These are phyloP conservation scores for Annulohypoxylon maeteangense DNA, from an alignment of 495 filamentous ascomycete genomes.

Conservation along the genomic window DNA sequence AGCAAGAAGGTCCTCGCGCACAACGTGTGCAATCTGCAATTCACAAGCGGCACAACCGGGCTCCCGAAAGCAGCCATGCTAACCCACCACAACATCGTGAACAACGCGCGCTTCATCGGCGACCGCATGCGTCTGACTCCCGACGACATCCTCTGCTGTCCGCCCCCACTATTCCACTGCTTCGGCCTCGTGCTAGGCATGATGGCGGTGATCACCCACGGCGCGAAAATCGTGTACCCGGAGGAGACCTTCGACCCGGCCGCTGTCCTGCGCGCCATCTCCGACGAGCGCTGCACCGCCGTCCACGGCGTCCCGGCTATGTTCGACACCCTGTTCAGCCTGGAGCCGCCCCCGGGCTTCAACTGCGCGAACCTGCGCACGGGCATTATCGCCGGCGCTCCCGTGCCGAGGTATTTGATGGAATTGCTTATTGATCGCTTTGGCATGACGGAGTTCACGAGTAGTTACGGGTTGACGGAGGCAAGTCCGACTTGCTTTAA, in stretches of 20 bases:
- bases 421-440: conserved; percentile 67
- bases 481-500: conserved; percentile 78
- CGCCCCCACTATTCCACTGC: conserved; percentile 78
- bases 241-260: conserved; percentile 70
- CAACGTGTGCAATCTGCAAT: conserved; percentile 76
- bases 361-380: conserved; percentile 67
- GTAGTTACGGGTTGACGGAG: conserved; percentile 78
- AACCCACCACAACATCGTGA: conserved; percentile 76
- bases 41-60: conserved; percentile 76
- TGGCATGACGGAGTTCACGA: conserved; percentile 75
- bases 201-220: conserved; percentile 72
- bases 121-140: conserved; percentile 72
- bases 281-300: conserved; percentile 72
- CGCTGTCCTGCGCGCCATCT: conserved; percentile 67
- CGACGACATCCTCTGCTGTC: conserved; percentile 73
- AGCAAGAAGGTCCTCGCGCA: conserved; percentile 63
- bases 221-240: conserved; percentile 73
- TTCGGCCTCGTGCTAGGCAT: conserved; percentile 78
- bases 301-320: conserved; percentile 79
- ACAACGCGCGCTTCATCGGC: conserved; percentile 76
- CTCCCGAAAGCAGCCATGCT: conserved; percentile 80
- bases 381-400: conserved; percentile 75
- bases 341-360: conserved; percentile 61
- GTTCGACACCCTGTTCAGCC: conserved; percentile 72
- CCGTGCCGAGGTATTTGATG: conserved; percentile 73